Percentiles rank a stretch among this genome's conserved stretches.
Evolutionary conservation across 1,284 basidiomycete genomes (phyloP).

Genomic region (Ustilago curta): DNA sequence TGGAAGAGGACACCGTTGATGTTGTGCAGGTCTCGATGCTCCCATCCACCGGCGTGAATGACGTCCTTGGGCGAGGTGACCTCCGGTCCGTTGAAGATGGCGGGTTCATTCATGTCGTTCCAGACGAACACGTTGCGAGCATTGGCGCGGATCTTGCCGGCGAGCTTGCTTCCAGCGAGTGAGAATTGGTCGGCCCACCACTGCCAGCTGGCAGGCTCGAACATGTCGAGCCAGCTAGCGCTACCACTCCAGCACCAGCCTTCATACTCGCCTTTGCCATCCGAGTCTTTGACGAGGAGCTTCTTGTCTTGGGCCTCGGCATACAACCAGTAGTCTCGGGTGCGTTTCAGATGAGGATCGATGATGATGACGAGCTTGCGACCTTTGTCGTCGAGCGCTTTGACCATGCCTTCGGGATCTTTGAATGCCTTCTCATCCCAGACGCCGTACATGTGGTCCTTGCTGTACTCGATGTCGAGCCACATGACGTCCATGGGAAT

Average conservation of each 20-base stretch:
- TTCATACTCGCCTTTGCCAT: conserved; percentile 84
- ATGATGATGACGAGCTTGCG: conserved; percentile 98
- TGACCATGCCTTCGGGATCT: conserved; percentile 91
- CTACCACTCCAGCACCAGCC: conserved; percentile 99
- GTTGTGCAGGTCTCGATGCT: conserved; percentile 95
- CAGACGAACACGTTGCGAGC: conserved; percentile 82
- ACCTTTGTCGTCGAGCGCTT: conserved; percentile 84
- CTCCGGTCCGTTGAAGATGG: conserved; percentile 97
- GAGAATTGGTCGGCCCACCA: conserved; percentile 78
- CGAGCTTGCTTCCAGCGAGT: conserved; percentile 40
- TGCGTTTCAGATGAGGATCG: conserved; percentile 94
- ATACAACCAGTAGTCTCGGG: conserved; percentile 84
- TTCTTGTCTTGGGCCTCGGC: conserved; percentile 83
- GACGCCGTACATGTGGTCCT: conserved; percentile 96
- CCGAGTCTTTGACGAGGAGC: conserved; percentile 84
- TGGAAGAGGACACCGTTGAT: conserved; percentile 77
- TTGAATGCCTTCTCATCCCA: conserved; percentile 95
- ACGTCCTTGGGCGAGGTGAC: conserved; percentile 97
- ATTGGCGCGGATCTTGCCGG: conserved; percentile 60
- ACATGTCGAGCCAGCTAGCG: conserved; percentile 96
- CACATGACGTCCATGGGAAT: conserved; percentile 97
- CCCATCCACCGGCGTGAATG: conserved; percentile 92
- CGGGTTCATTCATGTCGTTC: conserved; percentile 99
- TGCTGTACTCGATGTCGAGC: conserved; percentile 92
- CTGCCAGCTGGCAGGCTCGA: conserved; percentile 88